Evolutionary conservation across 495 filamentous ascomycete genomes (phyloP).

Genomic region (Penicillium turbatum): DNA sequence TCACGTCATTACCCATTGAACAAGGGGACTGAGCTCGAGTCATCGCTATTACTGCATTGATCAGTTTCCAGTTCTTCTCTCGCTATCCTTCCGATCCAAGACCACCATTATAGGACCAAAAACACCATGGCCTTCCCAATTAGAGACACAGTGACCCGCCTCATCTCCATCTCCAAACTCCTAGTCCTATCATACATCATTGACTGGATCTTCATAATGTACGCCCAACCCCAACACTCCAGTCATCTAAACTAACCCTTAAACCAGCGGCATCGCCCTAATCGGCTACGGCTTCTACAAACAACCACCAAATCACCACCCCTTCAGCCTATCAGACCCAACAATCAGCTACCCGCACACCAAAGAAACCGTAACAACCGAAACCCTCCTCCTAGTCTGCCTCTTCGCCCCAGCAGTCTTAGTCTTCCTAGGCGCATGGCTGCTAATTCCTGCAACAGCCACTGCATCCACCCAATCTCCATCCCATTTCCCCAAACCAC

Average conservation of each 20-base stretch:
- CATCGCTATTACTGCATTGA: not conserved
- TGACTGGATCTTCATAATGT: slow-evolving; percentile 54
- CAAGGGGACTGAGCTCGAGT: too few species aligned
- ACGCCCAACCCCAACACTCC: slow-evolving; percentile 6
- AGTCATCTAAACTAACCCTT: not conserved
- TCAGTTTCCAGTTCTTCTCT: too few species aligned
- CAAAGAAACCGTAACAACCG: slow-evolving; percentile 52
- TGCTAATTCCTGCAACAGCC: slow-evolving; percentile 42
- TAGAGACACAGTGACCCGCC: not conserved
- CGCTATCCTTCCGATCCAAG: not conserved
- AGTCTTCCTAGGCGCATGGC: slow-evolving; percentile 43
- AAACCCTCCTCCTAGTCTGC: slow-evolving; percentile 45
- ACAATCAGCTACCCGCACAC: slow-evolving; percentile 55
- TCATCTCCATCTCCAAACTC: slow-evolving; percentile 30
- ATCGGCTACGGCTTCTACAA: slow-evolving; percentile 45
- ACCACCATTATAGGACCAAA: too few species aligned
- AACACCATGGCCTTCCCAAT: not conserved
- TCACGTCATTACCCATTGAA: too few species aligned
- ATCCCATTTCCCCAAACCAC: slow-evolving; percentile 8
- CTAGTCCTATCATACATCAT: slow-evolving; percentile 47
- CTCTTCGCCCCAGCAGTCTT: slow-evolving; percentile 53
- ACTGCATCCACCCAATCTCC: not conserved
- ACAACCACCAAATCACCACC: slow-evolving; percentile 37
- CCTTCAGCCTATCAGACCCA: slow-evolving; percentile 51
- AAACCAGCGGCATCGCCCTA: slow-evolving; percentile 38